Percentiles rank a stretch among this genome's conserved stretches.
phyloP scores from a whole-genome alignment of 345 rosid species.

The Eucalyptus regnans region DNA sequence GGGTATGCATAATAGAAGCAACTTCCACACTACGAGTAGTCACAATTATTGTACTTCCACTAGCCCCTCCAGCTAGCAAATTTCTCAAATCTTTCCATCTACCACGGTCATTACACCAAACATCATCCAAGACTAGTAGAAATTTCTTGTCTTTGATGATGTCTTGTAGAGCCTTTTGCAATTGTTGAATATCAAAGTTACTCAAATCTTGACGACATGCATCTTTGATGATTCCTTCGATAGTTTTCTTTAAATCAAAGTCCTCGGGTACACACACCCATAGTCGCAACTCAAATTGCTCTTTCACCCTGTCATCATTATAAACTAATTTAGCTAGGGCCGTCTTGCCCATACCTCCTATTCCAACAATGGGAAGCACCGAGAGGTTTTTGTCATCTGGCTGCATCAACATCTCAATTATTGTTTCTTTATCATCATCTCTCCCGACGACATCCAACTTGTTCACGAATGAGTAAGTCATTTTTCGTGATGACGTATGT shows the following conservation, averaged over 20 bases:
- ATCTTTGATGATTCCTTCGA: not conserved
- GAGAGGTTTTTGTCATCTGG: not conserved
- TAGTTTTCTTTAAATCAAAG: not conserved
- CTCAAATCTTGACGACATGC: accelerated
- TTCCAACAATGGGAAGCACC: not conserved
- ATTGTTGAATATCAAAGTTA: not conserved
- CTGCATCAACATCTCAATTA: not conserved
- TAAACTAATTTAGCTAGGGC: not conserved
- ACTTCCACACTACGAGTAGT: not conserved
- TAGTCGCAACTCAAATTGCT: not conserved
- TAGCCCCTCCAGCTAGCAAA: accelerated
- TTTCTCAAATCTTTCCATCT: not conserved
- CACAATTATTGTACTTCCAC: not conserved
- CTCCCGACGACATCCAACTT: not conserved
- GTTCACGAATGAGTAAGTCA: not conserved
- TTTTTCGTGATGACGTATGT: accelerated
- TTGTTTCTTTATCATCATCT: not conserved
- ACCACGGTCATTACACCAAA: accelerated
- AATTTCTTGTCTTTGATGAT: not conserved
- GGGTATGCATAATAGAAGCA: not conserved
- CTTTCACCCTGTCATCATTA: not conserved
- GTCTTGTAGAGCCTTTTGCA: accelerated
- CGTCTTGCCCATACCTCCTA: not conserved
- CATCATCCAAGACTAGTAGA: not conserved
- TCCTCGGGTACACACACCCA: not conserved